Evolutionary conservation across 2,329 filamentous ascomycete species (phyloP).

Genomic region (Plenodomus biglobosus): DNA sequence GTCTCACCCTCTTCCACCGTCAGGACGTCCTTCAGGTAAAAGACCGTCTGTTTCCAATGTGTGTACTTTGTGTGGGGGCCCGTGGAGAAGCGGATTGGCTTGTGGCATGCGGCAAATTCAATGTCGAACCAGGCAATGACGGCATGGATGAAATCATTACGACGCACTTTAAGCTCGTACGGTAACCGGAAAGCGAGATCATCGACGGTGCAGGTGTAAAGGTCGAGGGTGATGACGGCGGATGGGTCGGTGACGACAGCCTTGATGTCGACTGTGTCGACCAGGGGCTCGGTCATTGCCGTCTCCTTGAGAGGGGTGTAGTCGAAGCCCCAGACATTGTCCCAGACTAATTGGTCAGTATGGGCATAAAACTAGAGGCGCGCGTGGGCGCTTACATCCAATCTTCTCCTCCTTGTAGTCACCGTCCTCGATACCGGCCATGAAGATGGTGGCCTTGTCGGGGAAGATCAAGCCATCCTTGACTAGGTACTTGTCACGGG

Average conservation of each 20-base stretch:
- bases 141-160: constrained; percentile 94
- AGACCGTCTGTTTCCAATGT: constrained; percentile 99
- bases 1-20: constrained; percentile 87
- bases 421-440: constrained; percentile 96
- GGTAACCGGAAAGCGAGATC: constrained; percentile 83
- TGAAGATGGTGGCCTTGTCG: constrained; percentile 96
- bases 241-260: constrained; percentile 92
- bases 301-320: constrained; percentile 92
- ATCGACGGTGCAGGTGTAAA: constrained; percentile 82
- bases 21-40: constrained; percentile 91
- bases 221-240: constrained; percentile 81
- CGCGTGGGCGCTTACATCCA: constrained; percentile 65
- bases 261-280: constrained; percentile 97
- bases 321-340: constrained; percentile 98
- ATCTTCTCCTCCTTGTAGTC: constrained; percentile 99
- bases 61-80: constrained; percentile 99
- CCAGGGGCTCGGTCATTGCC: constrained; percentile 90
- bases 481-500: constrained; percentile 85
- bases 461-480: constrained; percentile 94
- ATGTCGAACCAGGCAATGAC: constrained; percentile 99
- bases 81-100: constrained; percentile 94
- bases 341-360: constrained; percentile 73
- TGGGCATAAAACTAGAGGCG: too few species aligned
- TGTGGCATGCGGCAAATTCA: constrained; percentile 97
- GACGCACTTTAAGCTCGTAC: constrained; percentile 74